Evolutionary conservation across 345 rosid species (phyloP).

Genomic region (Melastoma malabathricum): DNA sequence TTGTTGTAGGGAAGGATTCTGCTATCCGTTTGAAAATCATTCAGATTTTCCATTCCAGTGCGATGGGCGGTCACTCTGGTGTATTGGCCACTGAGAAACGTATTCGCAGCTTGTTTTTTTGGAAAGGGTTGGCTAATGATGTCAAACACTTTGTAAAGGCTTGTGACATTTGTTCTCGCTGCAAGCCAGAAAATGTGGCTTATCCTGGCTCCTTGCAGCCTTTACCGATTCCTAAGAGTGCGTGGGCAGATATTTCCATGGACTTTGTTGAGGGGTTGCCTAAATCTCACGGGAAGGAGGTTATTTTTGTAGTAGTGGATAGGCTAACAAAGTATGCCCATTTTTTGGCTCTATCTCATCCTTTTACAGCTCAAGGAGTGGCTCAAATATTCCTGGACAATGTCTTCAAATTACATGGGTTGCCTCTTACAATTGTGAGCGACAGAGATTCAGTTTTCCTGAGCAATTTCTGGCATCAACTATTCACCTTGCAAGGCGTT

Average conservation of each 20-base stretch:
- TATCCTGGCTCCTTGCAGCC: not conserved
- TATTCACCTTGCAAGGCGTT: not conserved
- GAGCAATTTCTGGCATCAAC: not conserved
- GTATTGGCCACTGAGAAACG: no score
- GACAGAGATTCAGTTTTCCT: not conserved
- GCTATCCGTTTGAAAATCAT: no score
- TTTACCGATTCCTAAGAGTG: not conserved
- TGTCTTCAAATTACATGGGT: not conserved
- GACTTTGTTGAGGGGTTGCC: not conserved
- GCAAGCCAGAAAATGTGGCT: not conserved
- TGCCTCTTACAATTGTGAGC: not conserved
- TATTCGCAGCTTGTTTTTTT: not conserved
- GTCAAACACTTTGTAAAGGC: not conserved
- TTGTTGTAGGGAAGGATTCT: no score
- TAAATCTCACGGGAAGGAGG: not conserved
- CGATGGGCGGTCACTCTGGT: no score
- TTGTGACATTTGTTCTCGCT: not conserved
- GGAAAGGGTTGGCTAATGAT: not conserved
- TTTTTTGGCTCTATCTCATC: no score
- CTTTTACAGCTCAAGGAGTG: not conserved
- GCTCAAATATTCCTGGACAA: not conserved
- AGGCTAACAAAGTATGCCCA: not conserved
- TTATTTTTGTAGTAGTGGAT: not conserved
- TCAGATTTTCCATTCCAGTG: no score
- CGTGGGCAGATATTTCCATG: not conserved